Evolutionary conservation across 2,329 filamentous ascomycete species (phyloP).

Genomic region (Colletotrichum endophyticum): DNA sequence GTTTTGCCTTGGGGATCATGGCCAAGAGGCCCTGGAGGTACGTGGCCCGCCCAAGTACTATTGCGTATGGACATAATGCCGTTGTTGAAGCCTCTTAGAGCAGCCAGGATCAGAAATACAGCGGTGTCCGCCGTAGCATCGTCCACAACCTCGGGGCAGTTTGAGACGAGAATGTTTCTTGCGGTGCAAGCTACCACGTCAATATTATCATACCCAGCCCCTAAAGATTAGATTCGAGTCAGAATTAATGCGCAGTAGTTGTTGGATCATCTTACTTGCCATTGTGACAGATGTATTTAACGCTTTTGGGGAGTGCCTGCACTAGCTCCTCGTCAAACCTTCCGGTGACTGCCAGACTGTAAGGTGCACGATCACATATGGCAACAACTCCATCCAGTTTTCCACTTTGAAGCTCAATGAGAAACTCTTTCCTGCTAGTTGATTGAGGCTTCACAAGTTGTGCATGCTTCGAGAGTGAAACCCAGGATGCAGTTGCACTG

Average conservation of each 20-base stretch:
- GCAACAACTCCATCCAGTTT: neutral
- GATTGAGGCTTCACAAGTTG: neutral
- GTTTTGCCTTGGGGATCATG: conserved; percentile 73
- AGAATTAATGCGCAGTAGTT: neutral
- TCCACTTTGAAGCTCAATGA: neutral
- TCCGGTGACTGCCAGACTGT: conserved; percentile 53
- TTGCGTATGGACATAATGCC: neutral
- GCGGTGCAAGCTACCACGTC: conserved; percentile 67
- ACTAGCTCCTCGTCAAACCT: conserved; percentile 65
- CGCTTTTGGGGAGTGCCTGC: conserved; percentile 38
- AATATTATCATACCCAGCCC: conserved; percentile 71
- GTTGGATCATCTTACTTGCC: neutral
- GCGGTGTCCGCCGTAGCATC: conserved; percentile 74
- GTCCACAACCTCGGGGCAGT: conserved; percentile 70
- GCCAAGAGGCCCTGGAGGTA: conserved; percentile 36
- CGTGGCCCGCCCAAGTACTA: neutral
- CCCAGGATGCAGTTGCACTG: neutral
- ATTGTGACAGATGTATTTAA: conserved; percentile 28
- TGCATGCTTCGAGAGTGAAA: neutral
- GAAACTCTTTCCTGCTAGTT: neutral
- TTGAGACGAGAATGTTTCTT: conserved; percentile 66
- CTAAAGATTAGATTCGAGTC: neutral
- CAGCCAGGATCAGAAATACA: conserved; percentile 74
- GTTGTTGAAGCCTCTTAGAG: conserved; percentile 55
- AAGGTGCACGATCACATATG: neutral